These are phyloP conservation scores for Pleurotus ostreatus DNA, from an alignment of 768 basidiomycete species.

Conservation along the genomic window DNA sequence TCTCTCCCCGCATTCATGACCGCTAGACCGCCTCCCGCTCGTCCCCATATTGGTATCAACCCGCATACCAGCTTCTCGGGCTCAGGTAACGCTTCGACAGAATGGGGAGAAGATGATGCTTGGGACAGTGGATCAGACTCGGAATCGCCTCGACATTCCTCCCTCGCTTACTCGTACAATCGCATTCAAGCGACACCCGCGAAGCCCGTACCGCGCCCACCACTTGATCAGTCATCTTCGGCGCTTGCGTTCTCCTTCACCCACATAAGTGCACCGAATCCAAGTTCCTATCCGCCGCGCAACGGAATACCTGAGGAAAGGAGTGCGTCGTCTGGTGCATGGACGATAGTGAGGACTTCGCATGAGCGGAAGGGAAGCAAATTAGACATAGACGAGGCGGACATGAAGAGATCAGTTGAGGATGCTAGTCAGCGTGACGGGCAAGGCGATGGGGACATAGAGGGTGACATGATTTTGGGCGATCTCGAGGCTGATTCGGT, in stretches of 20 bases:
- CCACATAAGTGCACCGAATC: slow-evolving; percentile 69
- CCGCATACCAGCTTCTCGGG: slow-evolving; percentile 40
- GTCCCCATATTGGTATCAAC: slow-evolving; percentile 68
- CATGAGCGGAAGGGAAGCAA: slow-evolving; percentile 20
- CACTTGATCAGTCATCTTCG: slow-evolving; percentile 53
- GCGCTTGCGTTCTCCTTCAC: slow-evolving; percentile 80
- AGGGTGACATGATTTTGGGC: slow-evolving; percentile 73
- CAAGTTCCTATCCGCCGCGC: slow-evolving; percentile 68
- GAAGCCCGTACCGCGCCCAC: slow-evolving; percentile 47
- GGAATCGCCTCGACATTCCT: slow-evolving; percentile 60
- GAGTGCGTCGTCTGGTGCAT: slow-evolving; percentile 28
- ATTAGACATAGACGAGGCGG: slow-evolving; percentile 12
- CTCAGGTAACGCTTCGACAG: slow-evolving; percentile 27
- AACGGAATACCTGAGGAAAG: not conserved
- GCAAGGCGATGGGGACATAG: slow-evolving; percentile 58
- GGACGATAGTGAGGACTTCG: slow-evolving; percentile 67
- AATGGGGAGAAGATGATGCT: slow-evolving; percentile 84
- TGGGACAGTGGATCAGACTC: slow-evolving; percentile 85
- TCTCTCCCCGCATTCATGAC: slow-evolving; percentile 27
- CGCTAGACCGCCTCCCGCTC: slow-evolving; percentile 65
- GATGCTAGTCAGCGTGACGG: slow-evolving; percentile 18
- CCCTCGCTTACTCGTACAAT: slow-evolving; percentile 42
- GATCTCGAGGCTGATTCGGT: slow-evolving; percentile 62
- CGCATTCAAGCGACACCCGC: slow-evolving; percentile 39
- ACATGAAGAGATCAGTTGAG: slow-evolving; percentile 16